Percentiles rank a stretch among this genome's conserved stretches.
These are phyloP conservation scores for Penicillium vulpinum DNA, from an alignment of 2,329 filamentous ascomycete genomes.

Conservation along the genomic window DNA sequence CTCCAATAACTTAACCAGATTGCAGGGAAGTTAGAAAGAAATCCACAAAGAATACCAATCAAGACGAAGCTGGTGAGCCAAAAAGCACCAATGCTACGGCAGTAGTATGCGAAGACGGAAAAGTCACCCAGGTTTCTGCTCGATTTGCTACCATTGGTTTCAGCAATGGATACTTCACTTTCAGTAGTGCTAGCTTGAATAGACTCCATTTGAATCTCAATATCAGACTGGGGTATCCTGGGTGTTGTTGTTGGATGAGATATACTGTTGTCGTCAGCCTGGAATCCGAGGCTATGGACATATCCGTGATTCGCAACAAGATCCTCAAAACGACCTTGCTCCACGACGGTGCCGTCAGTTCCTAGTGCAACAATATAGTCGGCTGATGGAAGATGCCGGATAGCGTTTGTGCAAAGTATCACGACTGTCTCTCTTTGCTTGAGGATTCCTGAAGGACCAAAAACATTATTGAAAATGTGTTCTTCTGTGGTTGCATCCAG, in stretches of 20 bases:
- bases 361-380: neutral
- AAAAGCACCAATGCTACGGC: neutral
- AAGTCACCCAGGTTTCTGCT: neutral
- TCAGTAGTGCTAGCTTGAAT: neutral
- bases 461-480: neutral
- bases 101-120: neutral
- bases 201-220: neutral
- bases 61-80: neutral
- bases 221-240: neutral
- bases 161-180: neutral
- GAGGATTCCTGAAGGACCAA: neutral
- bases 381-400: neutral
- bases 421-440: neutral
- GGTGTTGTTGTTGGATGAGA: neutral
- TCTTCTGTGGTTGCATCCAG: neutral
- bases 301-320: neutral
- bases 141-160: neutral
- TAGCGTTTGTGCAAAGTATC: neutral
- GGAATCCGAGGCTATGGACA: neutral
- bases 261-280: neutral
- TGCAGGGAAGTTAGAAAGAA: neutral
- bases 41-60: neutral
- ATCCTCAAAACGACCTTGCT: neutral
- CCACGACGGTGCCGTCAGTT: neutral
- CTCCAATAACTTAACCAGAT: neutral